phyloP scores from a whole-genome alignment of 352 stramenopile species.

The Pythium brassicae region DNA sequence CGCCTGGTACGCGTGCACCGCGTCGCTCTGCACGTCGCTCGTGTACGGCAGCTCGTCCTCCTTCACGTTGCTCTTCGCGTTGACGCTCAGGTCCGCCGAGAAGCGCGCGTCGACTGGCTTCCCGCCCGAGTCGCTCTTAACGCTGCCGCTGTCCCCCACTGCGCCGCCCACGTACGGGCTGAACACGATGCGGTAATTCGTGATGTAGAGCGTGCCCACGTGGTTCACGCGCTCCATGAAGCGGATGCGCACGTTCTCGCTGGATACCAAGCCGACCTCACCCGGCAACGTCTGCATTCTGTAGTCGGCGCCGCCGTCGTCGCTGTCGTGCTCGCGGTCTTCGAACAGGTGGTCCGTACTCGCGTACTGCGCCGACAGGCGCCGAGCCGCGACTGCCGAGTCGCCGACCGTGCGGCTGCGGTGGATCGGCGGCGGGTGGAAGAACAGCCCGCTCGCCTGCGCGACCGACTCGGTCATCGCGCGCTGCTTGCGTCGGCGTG shows the following conservation, averaged over 20 bases:
- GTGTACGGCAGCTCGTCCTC: constrained; percentile 43
- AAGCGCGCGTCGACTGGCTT: constrained; percentile 3
- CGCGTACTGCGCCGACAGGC: constrained; percentile 17
- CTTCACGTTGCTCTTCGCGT: constrained; percentile 20
- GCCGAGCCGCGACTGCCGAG: not conserved
- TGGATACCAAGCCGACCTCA: constrained; percentile 60
- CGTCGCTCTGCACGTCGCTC: constrained; percentile 35
- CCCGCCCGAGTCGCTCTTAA: not conserved
- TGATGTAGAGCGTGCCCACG: constrained; percentile 65
- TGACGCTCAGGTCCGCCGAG: constrained; percentile 19
- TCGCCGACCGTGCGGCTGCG: constrained; percentile 10
- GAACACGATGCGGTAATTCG: constrained; percentile 80
- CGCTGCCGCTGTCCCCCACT: not conserved
- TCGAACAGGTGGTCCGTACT: constrained; percentile 19
- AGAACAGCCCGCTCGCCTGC: constrained; percentile 19
- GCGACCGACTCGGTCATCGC: constrained; percentile 15
- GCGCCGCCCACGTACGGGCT: constrained; percentile 26
- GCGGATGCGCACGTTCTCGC: constrained; percentile 52
- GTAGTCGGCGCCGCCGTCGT: constrained; percentile 14
- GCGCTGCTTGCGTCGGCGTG: constrained; percentile 7
- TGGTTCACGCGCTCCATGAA: constrained; percentile 50
- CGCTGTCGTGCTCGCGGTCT: constrained; percentile 16
- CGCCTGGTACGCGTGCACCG: constrained; percentile 53
- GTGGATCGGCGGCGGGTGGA: constrained; percentile 16
- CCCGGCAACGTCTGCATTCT: constrained; percentile 56